phyloP scores from a whole-genome alignment of 2,329 filamentous ascomycete genomes.

The Aspergillus phoenicis region DNA sequence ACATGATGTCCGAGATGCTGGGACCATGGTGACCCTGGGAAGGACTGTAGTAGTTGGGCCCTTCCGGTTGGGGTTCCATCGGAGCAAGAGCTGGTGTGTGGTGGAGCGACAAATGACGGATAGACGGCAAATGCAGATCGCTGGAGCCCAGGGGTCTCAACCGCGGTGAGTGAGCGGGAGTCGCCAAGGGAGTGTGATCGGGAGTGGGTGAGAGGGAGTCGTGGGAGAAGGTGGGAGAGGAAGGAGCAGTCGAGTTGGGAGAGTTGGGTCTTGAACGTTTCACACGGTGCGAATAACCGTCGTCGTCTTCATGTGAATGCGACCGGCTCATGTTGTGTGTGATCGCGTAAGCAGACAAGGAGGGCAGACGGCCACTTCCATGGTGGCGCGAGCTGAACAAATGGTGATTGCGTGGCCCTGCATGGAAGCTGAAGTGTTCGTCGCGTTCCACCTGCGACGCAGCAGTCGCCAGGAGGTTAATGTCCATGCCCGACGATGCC shows the following conservation, averaged over 20 bases:
- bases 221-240: constrained; percentile 94
- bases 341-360: constrained; percentile 73
- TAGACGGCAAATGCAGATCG: constrained; percentile 80
- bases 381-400: constrained; percentile 51
- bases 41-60: constrained; percentile 61
- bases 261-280: constrained; percentile 94
- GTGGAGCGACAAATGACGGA: constrained; percentile 71
- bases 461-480: constrained; percentile 70
- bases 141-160: constrained; percentile 73
- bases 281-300: constrained; percentile 72
- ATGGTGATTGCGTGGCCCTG: constrained; percentile 51
- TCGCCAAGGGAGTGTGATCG: constrained; percentile 97
- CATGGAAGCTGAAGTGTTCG: constrained; percentile 49
- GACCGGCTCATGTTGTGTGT: constrained; percentile 86
- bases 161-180: constrained; percentile 90
- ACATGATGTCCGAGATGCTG: constrained; percentile 90
- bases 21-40: constrained; percentile 65
- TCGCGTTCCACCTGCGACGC: constrained; percentile 69
- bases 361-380: constrained; percentile 65
- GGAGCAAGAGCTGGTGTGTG: constrained; percentile 69
- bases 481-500: constrained; percentile 57
- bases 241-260: constrained; percentile 91
- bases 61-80: constrained; percentile 68
- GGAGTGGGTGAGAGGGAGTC: constrained; percentile 94
- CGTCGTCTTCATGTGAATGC: constrained; percentile 74